Conservation (phyloP, 2,329 filamentous ascomycete species). For the Aspergillus glaucus region DNA sequence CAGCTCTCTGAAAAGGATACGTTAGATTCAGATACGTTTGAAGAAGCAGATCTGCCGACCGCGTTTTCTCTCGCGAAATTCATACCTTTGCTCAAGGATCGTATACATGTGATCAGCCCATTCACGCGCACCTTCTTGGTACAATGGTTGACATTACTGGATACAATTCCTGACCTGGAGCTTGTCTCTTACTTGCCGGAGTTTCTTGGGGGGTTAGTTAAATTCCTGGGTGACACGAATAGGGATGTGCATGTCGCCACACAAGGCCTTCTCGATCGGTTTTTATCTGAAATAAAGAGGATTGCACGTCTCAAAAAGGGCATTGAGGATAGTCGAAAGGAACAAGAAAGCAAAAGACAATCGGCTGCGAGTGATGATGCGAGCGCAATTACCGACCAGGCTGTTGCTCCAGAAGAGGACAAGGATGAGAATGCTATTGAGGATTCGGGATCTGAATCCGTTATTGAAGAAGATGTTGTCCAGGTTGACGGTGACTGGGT, state of each 20-base stretch:
- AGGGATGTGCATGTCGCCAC: constrained; percentile 92
- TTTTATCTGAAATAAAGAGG: constrained; percentile 87
- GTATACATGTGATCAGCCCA: constrained; percentile 89
- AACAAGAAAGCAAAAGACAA: constrained; percentile 59
- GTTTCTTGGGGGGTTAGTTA: constrained; percentile 82
- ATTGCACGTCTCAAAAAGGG: constrained; percentile 90
- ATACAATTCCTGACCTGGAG: constrained; percentile 94
- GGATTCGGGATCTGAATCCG: constrained; percentile 39
- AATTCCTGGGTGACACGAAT: constrained; percentile 87
- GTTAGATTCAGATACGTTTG: constrained; percentile 34
- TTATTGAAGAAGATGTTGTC: constrained; percentile 47
- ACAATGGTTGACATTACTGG: constrained; percentile 88
- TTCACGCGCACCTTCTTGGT: constrained; percentile 94
- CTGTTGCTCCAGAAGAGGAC: constrained; percentile 30
- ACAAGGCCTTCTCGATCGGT: constrained; percentile 80
- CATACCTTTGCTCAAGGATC: constrained; percentile 86
- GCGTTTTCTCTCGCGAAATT: constrained; percentile 89
- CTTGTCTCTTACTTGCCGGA: constrained; percentile 87
- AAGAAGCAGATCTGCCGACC: constrained; percentile 56
- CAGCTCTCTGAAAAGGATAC: constrained; percentile 53
- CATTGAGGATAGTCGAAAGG: constrained; percentile 75
- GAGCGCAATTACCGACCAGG: constrained; percentile 50
- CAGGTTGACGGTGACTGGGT: constrained; percentile 89
- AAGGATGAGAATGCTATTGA: constrained; percentile 52
- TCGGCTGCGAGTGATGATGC: constrained; percentile 64